Percentiles rank a stretch among this genome's conserved stretches.
phyloP scores from a whole-genome alignment of 305 asterid genomes.

The Fraxinus dipetala region DNA sequence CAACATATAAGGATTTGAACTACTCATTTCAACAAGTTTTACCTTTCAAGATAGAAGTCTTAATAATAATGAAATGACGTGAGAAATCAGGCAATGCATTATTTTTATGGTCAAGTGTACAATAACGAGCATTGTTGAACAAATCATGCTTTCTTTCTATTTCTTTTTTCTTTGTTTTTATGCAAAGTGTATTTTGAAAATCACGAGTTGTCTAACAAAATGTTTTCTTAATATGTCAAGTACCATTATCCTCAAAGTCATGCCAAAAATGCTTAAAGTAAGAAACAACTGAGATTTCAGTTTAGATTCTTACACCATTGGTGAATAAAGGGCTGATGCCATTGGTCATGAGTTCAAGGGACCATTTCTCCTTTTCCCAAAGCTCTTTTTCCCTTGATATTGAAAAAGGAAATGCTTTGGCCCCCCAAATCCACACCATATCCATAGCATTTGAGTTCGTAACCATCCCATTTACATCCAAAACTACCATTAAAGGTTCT shows the following conservation, averaged over 20 bases:
- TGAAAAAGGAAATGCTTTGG: conserved; percentile 70
- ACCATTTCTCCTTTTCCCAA: conserved; percentile 49
- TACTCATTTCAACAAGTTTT: background rate
- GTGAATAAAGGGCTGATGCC: conserved; percentile 45
- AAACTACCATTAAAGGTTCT: conserved; percentile 51
- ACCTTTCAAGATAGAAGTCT: background rate
- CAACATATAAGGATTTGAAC: too few relatives aligned
- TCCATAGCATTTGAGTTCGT: conserved; percentile 58
- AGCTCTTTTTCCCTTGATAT: conserved; percentile 50
- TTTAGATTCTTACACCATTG: conserved; percentile 44
- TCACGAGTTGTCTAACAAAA: background rate
- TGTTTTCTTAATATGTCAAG: background rate
- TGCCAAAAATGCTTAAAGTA: background rate
- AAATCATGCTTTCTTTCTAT: background rate
- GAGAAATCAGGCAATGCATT: background rate
- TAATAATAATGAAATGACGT: background rate
- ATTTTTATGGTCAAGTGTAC: background rate
- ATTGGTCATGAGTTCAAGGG: conserved; percentile 36
- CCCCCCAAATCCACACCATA: conserved; percentile 73
- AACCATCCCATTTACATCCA: conserved; percentile 44
- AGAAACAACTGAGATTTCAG: background rate
- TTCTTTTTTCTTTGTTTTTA: background rate
- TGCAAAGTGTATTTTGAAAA: background rate
- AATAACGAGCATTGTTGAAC: background rate
- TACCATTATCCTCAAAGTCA: background rate